phyloP scores from a whole-genome alignment of 1,284 basidiomycete species.

The Neotropicomus parvogracilis region DNA sequence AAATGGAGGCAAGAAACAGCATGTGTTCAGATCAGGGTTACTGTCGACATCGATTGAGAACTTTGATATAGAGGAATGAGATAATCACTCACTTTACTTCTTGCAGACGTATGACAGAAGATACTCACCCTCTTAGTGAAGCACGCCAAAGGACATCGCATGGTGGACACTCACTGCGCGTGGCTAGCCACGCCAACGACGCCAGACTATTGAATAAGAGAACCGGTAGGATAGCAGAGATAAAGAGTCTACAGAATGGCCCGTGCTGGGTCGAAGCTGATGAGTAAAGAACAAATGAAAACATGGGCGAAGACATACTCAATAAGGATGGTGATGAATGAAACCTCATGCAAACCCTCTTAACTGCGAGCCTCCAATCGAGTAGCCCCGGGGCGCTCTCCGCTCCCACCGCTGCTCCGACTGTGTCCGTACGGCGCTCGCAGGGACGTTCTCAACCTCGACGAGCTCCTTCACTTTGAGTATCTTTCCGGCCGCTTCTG shows the following conservation, averaged over 20 bases:
- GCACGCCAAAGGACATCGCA: no score
- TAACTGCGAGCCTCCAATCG: conserved; percentile 38
- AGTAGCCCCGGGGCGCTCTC: conserved; percentile 62
- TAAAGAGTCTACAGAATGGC: conserved; percentile 5
- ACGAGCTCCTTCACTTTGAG: conserved; percentile 81
- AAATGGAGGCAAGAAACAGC: no score
- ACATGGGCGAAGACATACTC: conserved; percentile 6
- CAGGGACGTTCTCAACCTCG: conserved; percentile 79
- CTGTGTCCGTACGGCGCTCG: conserved; percentile 59
- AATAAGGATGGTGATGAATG: not conserved
- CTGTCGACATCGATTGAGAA: no score
- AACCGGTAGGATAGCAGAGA: not conserved
- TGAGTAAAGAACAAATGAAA: conserved; percentile 1
- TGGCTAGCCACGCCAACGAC: no score
- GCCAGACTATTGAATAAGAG: conserved; percentile 15
- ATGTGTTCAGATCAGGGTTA: no score
- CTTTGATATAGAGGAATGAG: no score
- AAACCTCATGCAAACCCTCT: conserved; percentile 21
- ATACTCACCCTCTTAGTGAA: no score
- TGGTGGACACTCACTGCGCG: no score
- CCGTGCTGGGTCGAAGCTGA: not conserved
- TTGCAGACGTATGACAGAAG: no score
- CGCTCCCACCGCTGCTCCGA: conserved; percentile 61
- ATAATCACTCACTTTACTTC: no score
- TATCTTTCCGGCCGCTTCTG: conserved; percentile 79